These are phyloP conservation scores for Dentipellis sp. DNA, from an alignment of 768 basidiomycete species.

Conservation along the genomic window DNA sequence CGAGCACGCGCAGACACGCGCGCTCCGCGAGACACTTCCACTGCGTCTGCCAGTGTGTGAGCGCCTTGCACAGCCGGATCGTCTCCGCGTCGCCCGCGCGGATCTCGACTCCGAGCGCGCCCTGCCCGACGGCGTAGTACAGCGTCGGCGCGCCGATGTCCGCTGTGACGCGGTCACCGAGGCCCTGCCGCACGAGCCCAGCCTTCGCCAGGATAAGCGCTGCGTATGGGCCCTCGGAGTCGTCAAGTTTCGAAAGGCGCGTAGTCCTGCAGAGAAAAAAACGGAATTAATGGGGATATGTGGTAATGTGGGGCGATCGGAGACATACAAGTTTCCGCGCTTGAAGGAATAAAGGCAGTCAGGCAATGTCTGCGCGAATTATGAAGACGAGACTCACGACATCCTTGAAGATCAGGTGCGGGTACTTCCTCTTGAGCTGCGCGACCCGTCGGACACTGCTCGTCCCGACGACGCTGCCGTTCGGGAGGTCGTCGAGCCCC, in stretches of 20 bases:
- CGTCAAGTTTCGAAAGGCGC: constrained; percentile 86
- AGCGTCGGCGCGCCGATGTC: constrained; percentile 68
- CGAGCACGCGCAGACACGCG: constrained; percentile 78
- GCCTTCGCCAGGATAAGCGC: constrained; percentile 92
- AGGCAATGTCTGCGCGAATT: not conserved
- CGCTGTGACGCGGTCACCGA: constrained; percentile 64
- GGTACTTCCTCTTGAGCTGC: constrained; percentile 74
- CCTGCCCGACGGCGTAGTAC: constrained; percentile 90
- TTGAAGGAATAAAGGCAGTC: constrained; percentile 18
- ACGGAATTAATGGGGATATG: not conserved
- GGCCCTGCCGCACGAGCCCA: constrained; percentile 75
- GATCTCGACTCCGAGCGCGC: constrained; percentile 84
- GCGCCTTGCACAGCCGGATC: constrained; percentile 48
- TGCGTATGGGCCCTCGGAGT: constrained; percentile 65
- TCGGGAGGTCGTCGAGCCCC: constrained; percentile 72
- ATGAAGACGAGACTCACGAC: constrained; percentile 51
- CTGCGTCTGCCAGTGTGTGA: constrained; percentile 72
- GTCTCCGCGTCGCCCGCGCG: constrained; percentile 55
- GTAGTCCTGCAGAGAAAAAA: constrained; percentile 53
- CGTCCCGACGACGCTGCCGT: constrained; percentile 89
- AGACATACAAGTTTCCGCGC: constrained; percentile 81
- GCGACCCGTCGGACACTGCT: constrained; percentile 90
- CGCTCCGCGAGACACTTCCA: constrained; percentile 81
- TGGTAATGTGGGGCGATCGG: not conserved
- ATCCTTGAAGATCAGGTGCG: constrained; percentile 72